These are phyloP conservation scores for Ceratocystis albifundus DNA, from an alignment of 2,329 filamentous ascomycete species.

Conservation along the genomic window DNA sequence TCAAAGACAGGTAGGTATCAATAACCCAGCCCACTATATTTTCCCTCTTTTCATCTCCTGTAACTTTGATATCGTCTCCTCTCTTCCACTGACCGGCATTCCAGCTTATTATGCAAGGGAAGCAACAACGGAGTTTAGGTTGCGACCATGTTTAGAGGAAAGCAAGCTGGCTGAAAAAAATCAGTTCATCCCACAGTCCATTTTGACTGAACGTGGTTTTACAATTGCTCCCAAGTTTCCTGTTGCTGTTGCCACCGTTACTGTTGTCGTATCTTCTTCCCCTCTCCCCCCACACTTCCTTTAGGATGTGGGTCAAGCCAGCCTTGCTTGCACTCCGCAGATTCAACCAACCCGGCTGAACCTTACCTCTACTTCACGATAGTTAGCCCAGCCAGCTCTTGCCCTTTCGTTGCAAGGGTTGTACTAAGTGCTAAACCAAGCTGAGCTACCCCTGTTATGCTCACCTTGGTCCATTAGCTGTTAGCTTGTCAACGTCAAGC, in stretches of 20 bases:
- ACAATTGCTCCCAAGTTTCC: neutral
- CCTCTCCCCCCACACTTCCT: constrained; percentile 18
- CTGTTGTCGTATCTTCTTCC: neutral
- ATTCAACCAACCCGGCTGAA: neutral
- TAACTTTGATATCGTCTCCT: no score
- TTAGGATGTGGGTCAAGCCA: neutral
- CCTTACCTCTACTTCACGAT: constrained; percentile 1
- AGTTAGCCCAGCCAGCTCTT: neutral
- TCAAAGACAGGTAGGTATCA: neutral
- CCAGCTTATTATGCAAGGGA: neutral
- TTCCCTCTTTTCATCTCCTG: neutral
- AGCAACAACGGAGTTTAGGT: neutral
- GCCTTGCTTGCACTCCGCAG: neutral
- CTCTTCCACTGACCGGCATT: neutral
- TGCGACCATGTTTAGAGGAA: no score
- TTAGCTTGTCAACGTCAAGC: neutral
- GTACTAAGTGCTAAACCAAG: neutral
- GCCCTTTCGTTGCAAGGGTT: neutral
- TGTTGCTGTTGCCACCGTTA: neutral
- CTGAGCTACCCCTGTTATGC: constrained; percentile 6
- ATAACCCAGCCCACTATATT: neutral
- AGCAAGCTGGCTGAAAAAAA: neutral
- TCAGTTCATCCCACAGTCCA: neutral
- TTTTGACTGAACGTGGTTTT: neutral
- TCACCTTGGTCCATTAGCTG: neutral